These are phyloP conservation scores for Aspergillus hortae DNA, from an alignment of 2,329 filamentous ascomycete genomes.

Conservation along the genomic window DNA sequence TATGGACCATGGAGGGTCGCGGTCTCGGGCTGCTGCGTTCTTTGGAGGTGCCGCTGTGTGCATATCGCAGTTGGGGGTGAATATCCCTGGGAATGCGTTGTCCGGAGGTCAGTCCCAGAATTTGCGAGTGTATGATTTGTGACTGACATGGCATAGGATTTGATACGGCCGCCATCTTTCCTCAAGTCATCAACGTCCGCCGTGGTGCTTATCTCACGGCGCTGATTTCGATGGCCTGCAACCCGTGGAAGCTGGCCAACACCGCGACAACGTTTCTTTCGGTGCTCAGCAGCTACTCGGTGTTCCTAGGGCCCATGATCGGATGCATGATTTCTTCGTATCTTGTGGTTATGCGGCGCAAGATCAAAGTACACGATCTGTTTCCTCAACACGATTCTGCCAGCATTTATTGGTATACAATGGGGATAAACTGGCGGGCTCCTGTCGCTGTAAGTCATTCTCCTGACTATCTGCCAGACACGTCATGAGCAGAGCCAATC, in stretches of 20 bases:
- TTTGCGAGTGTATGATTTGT: too few relatives aligned
- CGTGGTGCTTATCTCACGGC: conserved; percentile 51
- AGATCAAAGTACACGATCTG: conserved; percentile 42
- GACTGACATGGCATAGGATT: conserved; percentile 39
- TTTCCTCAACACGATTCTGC: conserved; percentile 33
- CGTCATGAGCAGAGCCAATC: too few relatives aligned
- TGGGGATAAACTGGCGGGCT: conserved; percentile 23
- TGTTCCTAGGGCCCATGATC: conserved; percentile 47
- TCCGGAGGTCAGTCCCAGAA: conserved; percentile 4
- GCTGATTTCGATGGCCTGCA: conserved; percentile 22
- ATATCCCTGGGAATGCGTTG: conserved; percentile 23
- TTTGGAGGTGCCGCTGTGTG: conserved; percentile 22
- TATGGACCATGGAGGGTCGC: conserved; percentile 17
- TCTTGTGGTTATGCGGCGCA: conserved; percentile 36
- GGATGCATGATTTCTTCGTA: conserved; percentile 48
- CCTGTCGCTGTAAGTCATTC: conserved; percentile 8
- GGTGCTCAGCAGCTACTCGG: conserved; percentile 28
- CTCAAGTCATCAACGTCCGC: conserved; percentile 55
- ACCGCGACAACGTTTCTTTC: conserved; percentile 21
- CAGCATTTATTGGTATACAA: conserved; percentile 24
- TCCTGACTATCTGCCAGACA: too few relatives aligned
- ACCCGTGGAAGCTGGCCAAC: conserved; percentile 24
- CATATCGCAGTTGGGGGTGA: conserved; percentile 24
- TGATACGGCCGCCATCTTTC: conserved; percentile 53
- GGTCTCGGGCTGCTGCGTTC: conserved; percentile 21